Evolutionary conservation across 345 rosid genomes (phyloP).

Genomic region (Salix dunnii): DNA sequence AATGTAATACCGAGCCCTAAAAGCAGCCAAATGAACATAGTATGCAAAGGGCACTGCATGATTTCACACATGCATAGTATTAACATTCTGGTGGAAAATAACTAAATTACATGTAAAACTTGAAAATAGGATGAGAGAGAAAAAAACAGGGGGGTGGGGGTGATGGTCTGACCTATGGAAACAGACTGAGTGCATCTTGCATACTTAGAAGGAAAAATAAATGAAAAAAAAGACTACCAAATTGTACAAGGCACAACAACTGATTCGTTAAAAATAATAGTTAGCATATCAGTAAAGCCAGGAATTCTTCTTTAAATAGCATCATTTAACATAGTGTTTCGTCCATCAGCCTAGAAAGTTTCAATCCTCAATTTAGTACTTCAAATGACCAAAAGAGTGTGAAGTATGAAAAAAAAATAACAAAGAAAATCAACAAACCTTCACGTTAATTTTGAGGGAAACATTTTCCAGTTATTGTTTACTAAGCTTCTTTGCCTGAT

Average conservation of each 20-base stretch:
- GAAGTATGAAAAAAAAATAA: background rate
- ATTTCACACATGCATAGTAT: background rate
- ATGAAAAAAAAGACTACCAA: background rate
- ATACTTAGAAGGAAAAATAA: constrained; percentile 34
- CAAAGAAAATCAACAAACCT: constrained; percentile 35
- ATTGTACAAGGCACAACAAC: background rate
- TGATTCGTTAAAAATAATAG: constrained; percentile 39
- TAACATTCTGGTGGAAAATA: background rate
- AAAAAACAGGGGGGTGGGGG: background rate
- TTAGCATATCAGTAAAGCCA: constrained; percentile 44
- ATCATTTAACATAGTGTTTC: constrained; percentile 59
- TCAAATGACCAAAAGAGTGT: background rate
- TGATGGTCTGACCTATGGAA: constrained; percentile 43
- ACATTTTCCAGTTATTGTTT: constrained; percentile 64
- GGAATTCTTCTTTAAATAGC: constrained; percentile 53
- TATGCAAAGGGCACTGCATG: constrained; percentile 70
- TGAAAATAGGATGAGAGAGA: background rate
- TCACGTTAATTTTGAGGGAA: constrained; percentile 71
- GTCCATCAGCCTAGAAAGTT: constrained; percentile 58
- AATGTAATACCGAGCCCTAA: constrained; percentile 53
- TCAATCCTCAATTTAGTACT: background rate
- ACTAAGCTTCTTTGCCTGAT: constrained; percentile 31
- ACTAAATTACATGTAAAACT: background rate
- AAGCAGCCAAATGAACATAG: constrained; percentile 62
- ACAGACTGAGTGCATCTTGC: constrained; percentile 78